Evolutionary conservation across 345 rosid species (phyloP).

Genomic region (Populus simonii): DNA sequence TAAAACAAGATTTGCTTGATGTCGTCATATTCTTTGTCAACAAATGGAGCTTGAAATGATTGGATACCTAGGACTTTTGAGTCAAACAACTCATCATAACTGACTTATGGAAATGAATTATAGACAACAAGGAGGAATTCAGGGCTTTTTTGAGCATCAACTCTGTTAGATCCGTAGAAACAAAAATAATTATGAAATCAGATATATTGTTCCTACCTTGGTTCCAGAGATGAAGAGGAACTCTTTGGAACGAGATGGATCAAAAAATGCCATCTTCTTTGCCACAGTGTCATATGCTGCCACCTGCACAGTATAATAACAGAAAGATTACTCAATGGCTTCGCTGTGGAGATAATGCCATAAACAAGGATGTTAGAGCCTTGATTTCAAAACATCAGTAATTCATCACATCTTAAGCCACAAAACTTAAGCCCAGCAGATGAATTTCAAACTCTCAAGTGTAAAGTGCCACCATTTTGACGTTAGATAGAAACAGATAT

Average conservation of each 20-base stretch:
- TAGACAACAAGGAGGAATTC: not conserved
- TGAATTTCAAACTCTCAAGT: not conserved
- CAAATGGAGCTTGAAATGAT: not conserved
- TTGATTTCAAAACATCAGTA: not conserved
- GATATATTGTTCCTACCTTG: slow-evolving; percentile 45
- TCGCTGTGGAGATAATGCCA: too few relatives aligned
- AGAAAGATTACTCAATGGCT: not conserved
- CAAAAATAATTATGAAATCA: not conserved
- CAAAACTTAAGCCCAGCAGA: not conserved
- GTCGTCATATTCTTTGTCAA: not conserved
- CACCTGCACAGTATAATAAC: slow-evolving; percentile 43
- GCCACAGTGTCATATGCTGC: slow-evolving; percentile 84
- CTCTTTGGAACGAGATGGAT: slow-evolving; percentile 82
- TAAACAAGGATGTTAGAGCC: not conserved
- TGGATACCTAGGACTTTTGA: not conserved
- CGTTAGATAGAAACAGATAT: not conserved
- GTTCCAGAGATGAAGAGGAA: slow-evolving; percentile 98
- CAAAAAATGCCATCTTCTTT: slow-evolving; percentile 93
- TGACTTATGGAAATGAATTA: not conserved
- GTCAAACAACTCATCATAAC: not conserved
- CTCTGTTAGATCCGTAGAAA: not conserved
- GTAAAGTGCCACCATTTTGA: not conserved
- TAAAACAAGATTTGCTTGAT: not conserved
- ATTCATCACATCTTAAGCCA: not conserved
- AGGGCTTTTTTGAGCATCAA: not conserved